These are phyloP conservation scores for Cerioporus squamosus DNA, from an alignment of 1,284 basidiomycete species.

Conservation along the genomic window DNA sequence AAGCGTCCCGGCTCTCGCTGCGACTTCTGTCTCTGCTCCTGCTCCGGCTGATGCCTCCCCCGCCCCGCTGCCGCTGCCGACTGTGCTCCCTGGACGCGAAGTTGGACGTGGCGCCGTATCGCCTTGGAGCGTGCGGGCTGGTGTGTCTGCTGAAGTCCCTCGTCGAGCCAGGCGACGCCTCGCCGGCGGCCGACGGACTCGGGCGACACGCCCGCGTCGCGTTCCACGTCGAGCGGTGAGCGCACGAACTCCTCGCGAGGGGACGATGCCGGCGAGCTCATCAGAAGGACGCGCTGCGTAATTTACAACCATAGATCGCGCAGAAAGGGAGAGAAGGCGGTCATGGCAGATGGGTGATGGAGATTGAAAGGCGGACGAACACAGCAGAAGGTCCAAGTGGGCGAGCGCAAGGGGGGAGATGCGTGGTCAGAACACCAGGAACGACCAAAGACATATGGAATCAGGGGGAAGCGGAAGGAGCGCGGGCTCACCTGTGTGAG, in stretches of 20 bases:
- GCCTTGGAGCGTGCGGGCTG: constrained; percentile 5
- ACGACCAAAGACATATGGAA: no score
- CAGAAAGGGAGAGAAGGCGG: not conserved
- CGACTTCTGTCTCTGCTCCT: constrained; percentile 5
- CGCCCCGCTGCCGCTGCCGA: not conserved
- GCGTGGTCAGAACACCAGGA: not conserved
- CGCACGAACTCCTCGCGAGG: constrained; percentile 48
- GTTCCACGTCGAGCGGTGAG: constrained; percentile 22
- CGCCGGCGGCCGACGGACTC: constrained; percentile 42
- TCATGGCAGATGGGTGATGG: constrained; percentile 1
- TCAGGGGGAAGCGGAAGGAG: no score
- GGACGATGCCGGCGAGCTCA: constrained; percentile 51
- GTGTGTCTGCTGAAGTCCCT: constrained; percentile 32
- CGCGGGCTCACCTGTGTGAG: constrained; percentile 62
- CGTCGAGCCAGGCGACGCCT: constrained; percentile 50
- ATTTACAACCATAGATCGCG: not conserved
- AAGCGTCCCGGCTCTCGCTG: constrained; percentile 7
- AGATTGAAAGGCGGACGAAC: not conserved
- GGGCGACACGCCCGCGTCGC: constrained; percentile 29
- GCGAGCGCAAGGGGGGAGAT: not conserved
- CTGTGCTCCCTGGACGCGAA: constrained; percentile 24
- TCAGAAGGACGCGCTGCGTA: constrained; percentile 60
- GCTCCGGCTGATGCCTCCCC: not conserved
- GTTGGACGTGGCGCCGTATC: constrained; percentile 16
- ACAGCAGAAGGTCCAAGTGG: not conserved